phyloP scores from a whole-genome alignment of 177 flowering plant species.

The Vitis hybrid region DNA sequence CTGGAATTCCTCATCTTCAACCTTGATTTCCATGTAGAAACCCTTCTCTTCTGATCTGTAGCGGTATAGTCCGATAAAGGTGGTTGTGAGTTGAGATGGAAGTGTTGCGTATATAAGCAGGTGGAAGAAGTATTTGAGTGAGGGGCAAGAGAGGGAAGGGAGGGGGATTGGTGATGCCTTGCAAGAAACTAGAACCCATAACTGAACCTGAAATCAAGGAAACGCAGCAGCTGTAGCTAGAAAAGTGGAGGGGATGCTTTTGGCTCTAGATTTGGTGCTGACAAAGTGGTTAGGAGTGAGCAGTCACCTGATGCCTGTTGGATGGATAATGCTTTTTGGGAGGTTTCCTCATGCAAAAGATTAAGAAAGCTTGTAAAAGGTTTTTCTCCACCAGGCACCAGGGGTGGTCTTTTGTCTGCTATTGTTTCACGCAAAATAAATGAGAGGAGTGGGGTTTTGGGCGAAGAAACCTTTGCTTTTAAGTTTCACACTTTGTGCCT shows the following conservation, averaged over 20 bases:
- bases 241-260: constrained; percentile 2
- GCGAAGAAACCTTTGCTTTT: no score
- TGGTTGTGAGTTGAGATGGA: neutral
- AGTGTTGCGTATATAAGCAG: constrained; percentile 16
- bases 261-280: no score
- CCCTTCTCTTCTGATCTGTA: neutral
- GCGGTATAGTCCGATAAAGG: neutral
- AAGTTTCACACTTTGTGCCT: no score
- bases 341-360: no score
- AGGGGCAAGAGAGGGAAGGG: constrained; percentile 30
- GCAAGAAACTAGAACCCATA: constrained; percentile 39
- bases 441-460: no score
- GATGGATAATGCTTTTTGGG: no score
- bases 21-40: constrained; percentile 54
- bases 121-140: constrained; percentile 24
- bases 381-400: no score
- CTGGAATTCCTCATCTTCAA: constrained; percentile 23
- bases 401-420: no score
- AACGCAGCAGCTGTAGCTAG: neutral
- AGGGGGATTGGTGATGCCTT: constrained; percentile 28
- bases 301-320: no score
- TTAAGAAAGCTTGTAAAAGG: no score
- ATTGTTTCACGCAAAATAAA: no score
- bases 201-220: neutral
- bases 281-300: no score